Conservation (phyloP, 2,329 filamentous ascomycete genomes). For the Coniella lustricola region DNA sequence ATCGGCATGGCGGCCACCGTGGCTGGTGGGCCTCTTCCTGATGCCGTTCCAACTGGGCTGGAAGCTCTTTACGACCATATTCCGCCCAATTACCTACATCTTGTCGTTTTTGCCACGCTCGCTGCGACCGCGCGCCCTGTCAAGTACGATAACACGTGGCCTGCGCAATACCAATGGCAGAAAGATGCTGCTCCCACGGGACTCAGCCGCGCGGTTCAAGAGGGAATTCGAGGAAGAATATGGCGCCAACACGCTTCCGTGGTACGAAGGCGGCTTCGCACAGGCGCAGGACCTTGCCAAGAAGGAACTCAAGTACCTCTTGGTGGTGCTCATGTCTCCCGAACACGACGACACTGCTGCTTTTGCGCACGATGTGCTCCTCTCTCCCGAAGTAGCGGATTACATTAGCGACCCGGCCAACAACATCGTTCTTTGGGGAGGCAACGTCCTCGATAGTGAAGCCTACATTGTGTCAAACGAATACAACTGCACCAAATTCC, state of each 20-base stretch:
- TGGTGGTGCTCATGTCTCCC: slow-evolving; percentile 82
- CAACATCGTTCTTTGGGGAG: slow-evolving; percentile 84
- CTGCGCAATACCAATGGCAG: slow-evolving; percentile 60
- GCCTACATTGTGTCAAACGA: slow-evolving; percentile 88
- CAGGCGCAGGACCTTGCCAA: slow-evolving; percentile 87
- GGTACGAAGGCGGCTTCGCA: slow-evolving; percentile 84
- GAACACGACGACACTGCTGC: slow-evolving; percentile 87
- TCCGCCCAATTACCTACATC: slow-evolving; percentile 68
- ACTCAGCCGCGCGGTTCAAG: slow-evolving; percentile 82
- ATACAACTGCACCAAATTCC: slow-evolving; percentile 85
- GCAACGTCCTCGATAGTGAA: slow-evolving; percentile 87
- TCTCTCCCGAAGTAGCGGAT: slow-evolving; percentile 63
- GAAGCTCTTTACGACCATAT: slow-evolving; percentile 59
- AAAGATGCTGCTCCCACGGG: slow-evolving; percentile 71
- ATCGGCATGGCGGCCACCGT: slow-evolving; percentile 61
- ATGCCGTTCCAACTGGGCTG: slow-evolving; percentile 71
- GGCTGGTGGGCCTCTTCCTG: slow-evolving; percentile 71
- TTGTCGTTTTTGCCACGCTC: slow-evolving; percentile 72
- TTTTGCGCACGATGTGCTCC: slow-evolving; percentile 76
- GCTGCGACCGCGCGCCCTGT: slow-evolving; percentile 47
- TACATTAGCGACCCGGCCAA: slow-evolving; percentile 70
- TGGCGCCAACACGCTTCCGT: slow-evolving; percentile 63
- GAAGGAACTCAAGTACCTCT: slow-evolving; percentile 79
- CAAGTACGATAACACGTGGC: slow-evolving; percentile 44
- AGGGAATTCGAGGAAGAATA: slow-evolving; percentile 95